A percentile compares a stretch with the other conserved stretches of the same genome.
These are phyloP conservation scores for Blastocystis sp. DNA, from an alignment of 352 stramenopile genomes.

Conservation along the genomic window DNA sequence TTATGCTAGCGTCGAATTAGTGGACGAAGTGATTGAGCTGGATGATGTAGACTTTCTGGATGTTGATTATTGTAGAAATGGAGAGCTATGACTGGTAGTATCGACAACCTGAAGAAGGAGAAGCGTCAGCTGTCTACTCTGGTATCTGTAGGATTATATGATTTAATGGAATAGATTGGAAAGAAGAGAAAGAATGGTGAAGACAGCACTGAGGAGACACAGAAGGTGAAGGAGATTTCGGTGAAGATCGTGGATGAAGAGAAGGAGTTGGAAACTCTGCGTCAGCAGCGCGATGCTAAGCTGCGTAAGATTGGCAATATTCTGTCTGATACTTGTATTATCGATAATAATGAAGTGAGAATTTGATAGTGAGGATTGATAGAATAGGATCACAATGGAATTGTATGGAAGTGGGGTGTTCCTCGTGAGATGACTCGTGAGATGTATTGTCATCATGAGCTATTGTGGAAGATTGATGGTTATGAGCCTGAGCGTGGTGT, in stretches of 20 bases:
- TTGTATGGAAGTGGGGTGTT: slow-evolving; percentile 56
- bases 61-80: slow-evolving; percentile 1
- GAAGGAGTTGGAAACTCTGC: slow-evolving; percentile 74
- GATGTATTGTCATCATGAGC: slow-evolving; percentile 65
- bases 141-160: background rate
- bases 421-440: slow-evolving; percentile 56
- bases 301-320: slow-evolving; percentile 89
- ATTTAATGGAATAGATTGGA: slow-evolving; percentile 20
- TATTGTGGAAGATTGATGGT: slow-evolving; percentile 93
- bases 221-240: slow-evolving; percentile 25
- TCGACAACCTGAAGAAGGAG: slow-evolving; percentile 29
- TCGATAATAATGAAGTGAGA: slow-evolving; percentile 89
- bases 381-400: slow-evolving; percentile 67
- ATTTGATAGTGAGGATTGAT: slow-evolving; percentile 64
- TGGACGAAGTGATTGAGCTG: slow-evolving; percentile 76
- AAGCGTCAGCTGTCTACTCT: background rate
- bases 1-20: slow-evolving; percentile 73
- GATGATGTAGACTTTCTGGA: slow-evolving; percentile 67
- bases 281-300: slow-evolving; percentile 73
- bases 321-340: slow-evolving; percentile 86
- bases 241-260: slow-evolving; percentile 63
- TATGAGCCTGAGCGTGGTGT: slow-evolving; percentile 93
- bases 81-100: slow-evolving; percentile 5
- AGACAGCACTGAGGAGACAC: background rate
- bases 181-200: slow-evolving; percentile 34